phyloP scores from a whole-genome alignment of 768 basidiomycete species.

The Candolleomyces eurysporus region DNA sequence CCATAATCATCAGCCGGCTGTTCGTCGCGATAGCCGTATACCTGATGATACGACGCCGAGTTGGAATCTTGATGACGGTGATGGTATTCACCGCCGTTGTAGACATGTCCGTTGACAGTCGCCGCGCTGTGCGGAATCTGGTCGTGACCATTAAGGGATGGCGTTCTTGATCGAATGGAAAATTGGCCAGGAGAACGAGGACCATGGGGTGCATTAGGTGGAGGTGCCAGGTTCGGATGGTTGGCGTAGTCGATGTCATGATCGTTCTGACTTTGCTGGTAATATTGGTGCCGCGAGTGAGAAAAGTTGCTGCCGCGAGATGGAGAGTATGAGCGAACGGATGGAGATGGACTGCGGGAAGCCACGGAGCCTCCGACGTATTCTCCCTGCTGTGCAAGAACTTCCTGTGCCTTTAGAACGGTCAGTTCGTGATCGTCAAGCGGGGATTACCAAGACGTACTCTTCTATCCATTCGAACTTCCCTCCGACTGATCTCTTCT shows the following conservation, averaged over 20 bases:
- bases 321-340: constrained; percentile 30
- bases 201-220: constrained; percentile 66
- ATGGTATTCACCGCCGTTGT: constrained; percentile 8
- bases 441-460: constrained; percentile 38
- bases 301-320: constrained; percentile 11
- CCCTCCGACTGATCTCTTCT: constrained; percentile 69
- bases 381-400: constrained; percentile 24
- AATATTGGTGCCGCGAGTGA: neutral
- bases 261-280: neutral
- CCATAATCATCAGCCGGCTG: too few species aligned
- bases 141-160: constrained; percentile 49
- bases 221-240: constrained; percentile 50
- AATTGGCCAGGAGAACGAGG: constrained; percentile 61
- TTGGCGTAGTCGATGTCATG: constrained; percentile 4
- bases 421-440: neutral
- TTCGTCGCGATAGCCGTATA: too few species aligned
- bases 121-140: neutral
- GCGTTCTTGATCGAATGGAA: constrained; percentile 56
- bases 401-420: constrained; percentile 30
- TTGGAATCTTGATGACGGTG: constrained; percentile 18
- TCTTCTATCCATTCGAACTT: constrained; percentile 61
- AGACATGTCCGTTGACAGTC: neutral
- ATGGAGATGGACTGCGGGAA: constrained; percentile 44
- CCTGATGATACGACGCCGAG: too few species aligned
- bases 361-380: constrained; percentile 34